Evolutionary conservation across 257 asterid genomes (phyloP).

Genomic region (Penstemon eatonii): DNA sequence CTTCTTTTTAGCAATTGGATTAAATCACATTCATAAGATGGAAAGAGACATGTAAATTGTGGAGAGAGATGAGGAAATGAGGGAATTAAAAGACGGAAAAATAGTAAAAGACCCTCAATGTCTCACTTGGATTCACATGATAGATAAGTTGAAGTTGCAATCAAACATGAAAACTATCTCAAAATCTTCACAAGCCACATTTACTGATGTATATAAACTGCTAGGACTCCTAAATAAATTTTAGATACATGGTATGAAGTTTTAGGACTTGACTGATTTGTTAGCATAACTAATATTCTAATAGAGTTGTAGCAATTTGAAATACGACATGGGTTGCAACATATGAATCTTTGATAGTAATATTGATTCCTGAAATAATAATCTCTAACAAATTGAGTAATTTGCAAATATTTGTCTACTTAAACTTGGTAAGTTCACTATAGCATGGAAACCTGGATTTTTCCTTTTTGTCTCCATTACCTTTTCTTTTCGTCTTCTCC

Average conservation of each 20-base stretch:
- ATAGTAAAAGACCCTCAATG: neutral
- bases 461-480: neutral
- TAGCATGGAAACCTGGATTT: constrained; percentile 1
- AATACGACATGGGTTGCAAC: neutral
- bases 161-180: neutral
- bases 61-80: neutral
- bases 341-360: neutral
- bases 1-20: neutral
- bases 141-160: constrained; percentile 6
- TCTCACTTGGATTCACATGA: neutral
- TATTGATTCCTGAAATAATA: constrained; percentile 6
- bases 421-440: neutral
- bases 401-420: neutral
- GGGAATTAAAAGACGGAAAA: neutral
- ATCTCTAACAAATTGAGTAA: neutral
- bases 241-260: constrained; percentile 1
- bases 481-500: constrained; percentile 1
- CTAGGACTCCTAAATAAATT: neutral
- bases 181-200: neutral
- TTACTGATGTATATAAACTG: neutral
- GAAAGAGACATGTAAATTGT: constrained; percentile 12
- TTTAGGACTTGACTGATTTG: constrained; percentile 1
- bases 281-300: neutral
- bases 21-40: neutral
- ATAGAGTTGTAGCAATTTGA: neutral